phyloP scores from a whole-genome alignment of 805 yeast genomes.

The Millerago galiae region DNA sequence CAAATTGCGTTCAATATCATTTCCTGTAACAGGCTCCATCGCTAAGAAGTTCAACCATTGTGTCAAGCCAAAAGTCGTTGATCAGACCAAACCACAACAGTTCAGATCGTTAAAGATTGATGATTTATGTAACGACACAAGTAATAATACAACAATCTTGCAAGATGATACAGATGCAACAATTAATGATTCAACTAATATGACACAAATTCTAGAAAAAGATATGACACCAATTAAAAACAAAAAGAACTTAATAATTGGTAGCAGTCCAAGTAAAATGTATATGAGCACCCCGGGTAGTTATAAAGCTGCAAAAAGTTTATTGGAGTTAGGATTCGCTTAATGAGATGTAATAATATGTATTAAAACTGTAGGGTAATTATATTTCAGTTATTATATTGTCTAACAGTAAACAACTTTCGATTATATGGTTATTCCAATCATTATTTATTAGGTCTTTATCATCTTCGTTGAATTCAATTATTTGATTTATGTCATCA shows the following conservation, averaged over 20 bases:
- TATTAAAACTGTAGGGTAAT: not conserved
- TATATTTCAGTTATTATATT: constrained; percentile 11
- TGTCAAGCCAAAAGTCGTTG: too few relatives aligned
- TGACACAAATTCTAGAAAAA: constrained; percentile 19
- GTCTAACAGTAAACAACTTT: constrained; percentile 17
- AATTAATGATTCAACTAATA: constrained; percentile 9
- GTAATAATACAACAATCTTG: constrained; percentile 1
- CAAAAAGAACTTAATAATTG: constrained; percentile 1
- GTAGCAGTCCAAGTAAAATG: constrained; percentile 8
- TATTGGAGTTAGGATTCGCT: constrained; percentile 32
- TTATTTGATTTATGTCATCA: constrained; percentile 19
- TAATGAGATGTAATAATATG: not conserved
- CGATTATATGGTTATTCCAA: constrained; percentile 22
- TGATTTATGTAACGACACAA: constrained; percentile 9
- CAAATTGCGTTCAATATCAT: not conserved
- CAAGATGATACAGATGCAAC: constrained; percentile 1
- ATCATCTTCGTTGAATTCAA: constrained; percentile 9
- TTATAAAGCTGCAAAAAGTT: constrained; percentile 41
- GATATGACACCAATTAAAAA: constrained; percentile 11
- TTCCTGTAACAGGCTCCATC: constrained; percentile 1
- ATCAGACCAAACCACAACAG: not conserved
- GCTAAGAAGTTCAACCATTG: not conserved
- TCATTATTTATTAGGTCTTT: constrained; percentile 5
- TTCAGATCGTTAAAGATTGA: constrained; percentile 13
- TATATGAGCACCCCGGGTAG: constrained; percentile 38